These are phyloP conservation scores for Hippophae gyantsensis DNA, from an alignment of 306 rosid genomes.

Conservation along the genomic window DNA sequence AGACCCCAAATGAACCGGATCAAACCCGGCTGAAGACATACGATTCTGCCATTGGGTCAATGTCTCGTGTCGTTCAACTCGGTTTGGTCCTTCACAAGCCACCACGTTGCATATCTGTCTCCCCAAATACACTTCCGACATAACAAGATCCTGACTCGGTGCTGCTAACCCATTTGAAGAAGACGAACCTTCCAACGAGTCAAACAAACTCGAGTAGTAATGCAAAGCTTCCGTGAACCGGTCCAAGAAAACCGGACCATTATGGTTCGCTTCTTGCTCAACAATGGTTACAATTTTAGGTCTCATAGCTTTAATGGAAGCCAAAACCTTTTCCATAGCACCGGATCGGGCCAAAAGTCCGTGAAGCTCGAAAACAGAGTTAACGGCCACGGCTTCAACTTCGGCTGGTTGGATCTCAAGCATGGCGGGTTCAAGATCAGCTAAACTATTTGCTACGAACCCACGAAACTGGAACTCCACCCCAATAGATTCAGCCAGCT, in stretches of 20 bases:
- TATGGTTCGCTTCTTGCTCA: constrained; percentile 83
- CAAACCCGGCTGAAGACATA: constrained; percentile 46
- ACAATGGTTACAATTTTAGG: constrained; percentile 84
- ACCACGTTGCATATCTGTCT: constrained; percentile 87
- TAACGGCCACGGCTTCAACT: constrained; percentile 68
- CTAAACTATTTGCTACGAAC: constrained; percentile 68
- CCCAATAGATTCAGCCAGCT: constrained; percentile 55
- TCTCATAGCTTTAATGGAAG: constrained; percentile 52
- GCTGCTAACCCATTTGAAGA: constrained; percentile 13
- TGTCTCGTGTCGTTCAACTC: constrained; percentile 82
- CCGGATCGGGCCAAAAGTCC: constrained; percentile 65
- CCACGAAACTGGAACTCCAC: constrained; percentile 80
- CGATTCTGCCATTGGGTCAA: constrained; percentile 65
- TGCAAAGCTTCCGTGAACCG: constrained; percentile 90
- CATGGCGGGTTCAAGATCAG: constrained; percentile 87
- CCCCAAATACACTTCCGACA: constrained; percentile 84
- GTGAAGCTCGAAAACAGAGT: constrained; percentile 84
- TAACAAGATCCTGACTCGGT: constrained; percentile 36
- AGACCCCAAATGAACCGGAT: constrained; percentile 66
- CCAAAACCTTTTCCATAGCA: constrained; percentile 68
- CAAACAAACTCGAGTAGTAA: constrained; percentile 86
- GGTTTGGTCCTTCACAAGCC: constrained; percentile 74
- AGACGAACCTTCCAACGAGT: constrained; percentile 69
- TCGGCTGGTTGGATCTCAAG: constrained; percentile 63
- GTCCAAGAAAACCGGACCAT: constrained; percentile 52